Evolutionary conservation across 2,329 filamentous ascomycete species (phyloP).

Genomic region (Cladophialophora immunda): DNA sequence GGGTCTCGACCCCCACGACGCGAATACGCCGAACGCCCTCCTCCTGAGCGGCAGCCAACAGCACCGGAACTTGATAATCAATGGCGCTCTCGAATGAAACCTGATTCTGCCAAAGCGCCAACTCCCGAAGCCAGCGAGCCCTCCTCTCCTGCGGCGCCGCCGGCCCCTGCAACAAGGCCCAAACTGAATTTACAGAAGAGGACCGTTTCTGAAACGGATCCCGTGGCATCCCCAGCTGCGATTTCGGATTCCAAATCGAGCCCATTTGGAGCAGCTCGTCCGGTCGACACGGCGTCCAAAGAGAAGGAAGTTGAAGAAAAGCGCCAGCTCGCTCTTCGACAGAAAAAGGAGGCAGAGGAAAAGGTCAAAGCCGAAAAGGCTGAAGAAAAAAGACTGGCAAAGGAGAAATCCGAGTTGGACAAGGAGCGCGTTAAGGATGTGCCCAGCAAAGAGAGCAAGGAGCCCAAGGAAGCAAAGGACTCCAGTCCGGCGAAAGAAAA

Average conservation of each 20-base stretch:
- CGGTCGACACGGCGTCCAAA: constrained; percentile 89
- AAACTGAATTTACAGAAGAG: constrained; percentile 89
- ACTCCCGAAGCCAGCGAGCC: constrained; percentile 76
- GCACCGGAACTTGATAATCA: constrained; percentile 92
- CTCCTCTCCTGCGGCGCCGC: constrained; percentile 73
- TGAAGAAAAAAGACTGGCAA: constrained; percentile 71
- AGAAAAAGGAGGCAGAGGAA: constrained; percentile 88
- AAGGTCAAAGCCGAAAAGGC: constrained; percentile 78
- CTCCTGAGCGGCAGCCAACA: constrained; percentile 75
- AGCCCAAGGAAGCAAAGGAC: constrained; percentile 45
- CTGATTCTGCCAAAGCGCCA: constrained; percentile 74
- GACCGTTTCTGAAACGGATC: constrained; percentile 80
- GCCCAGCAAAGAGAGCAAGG: constrained; percentile 45
- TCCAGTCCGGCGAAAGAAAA: constrained; percentile 31
- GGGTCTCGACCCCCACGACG: constrained; percentile 81
- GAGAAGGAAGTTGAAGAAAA: constrained; percentile 93
- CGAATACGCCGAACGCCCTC: constrained; percentile 75
- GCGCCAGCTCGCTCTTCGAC: constrained; percentile 73
- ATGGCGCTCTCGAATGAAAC: constrained; percentile 91
- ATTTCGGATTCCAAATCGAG: constrained; percentile 79
- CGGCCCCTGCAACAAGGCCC: constrained; percentile 72
- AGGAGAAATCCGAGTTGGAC: constrained; percentile 68
- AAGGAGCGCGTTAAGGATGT: constrained; percentile 49
- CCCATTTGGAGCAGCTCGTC: constrained; percentile 90
- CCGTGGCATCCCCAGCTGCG: constrained; percentile 55